phyloP scores from a whole-genome alignment of 2,329 filamentous ascomycete species.

The Clarireedia hainanense region DNA sequence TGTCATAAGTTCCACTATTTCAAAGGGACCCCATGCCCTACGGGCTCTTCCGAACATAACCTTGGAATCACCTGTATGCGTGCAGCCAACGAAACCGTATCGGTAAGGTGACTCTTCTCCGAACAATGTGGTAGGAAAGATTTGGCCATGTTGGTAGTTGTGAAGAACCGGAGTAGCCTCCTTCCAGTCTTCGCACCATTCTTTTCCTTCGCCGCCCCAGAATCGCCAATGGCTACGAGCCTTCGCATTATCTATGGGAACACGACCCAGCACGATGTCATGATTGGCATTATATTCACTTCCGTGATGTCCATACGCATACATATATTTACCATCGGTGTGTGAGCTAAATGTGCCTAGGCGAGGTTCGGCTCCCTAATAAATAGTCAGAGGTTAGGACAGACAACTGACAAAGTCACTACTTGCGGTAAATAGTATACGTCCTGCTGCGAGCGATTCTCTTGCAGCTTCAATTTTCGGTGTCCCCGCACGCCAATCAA shows the following conservation, averaged over 20 bases:
- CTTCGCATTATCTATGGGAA: neutral
- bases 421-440: slow-evolving; percentile 3
- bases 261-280: slow-evolving; percentile 14
- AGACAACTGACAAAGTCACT: neutral
- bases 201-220: slow-evolving; percentile 6
- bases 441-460: neutral
- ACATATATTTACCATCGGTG: slow-evolving; percentile 9
- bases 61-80: slow-evolving; percentile 11
- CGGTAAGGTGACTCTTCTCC: slow-evolving; percentile 10
- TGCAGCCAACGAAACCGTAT: slow-evolving; percentile 16
- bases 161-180: slow-evolving; percentile 8
- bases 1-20: slow-evolving; percentile 8
- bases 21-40: slow-evolving; percentile 15
- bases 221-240: slow-evolving; percentile 10
- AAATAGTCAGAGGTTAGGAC: neutral
- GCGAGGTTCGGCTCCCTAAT: slow-evolving; percentile 10
- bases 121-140: slow-evolving; percentile 18
- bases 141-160: slow-evolving; percentile 16
- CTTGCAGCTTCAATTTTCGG: slow-evolving; percentile 2
- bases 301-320: slow-evolving; percentile 15
- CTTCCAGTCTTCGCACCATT: slow-evolving; percentile 8
- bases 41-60: slow-evolving; percentile 15
- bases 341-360: slow-evolving; percentile 15
- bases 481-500: slow-evolving; percentile 1
- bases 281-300: slow-evolving; percentile 12